Base-by-base conservation (phyloP, 2,329 filamentous ascomycete genomes). In the Neoascochyta sp. region DNA sequence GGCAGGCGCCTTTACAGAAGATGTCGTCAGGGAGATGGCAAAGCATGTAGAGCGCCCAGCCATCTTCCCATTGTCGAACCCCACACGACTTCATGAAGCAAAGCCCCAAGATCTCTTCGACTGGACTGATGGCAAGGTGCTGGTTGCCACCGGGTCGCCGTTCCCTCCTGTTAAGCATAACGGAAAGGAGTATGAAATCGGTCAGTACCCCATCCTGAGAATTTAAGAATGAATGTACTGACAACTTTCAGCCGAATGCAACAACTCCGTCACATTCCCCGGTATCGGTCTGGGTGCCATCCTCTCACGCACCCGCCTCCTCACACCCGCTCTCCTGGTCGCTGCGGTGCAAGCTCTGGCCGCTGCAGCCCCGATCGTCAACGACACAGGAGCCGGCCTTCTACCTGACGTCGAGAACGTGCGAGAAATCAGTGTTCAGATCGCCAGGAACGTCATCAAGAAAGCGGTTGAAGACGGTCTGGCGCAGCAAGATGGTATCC, bases 21-120 rank as follows among this genome's bases (percentile, higher is more conserved):
- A 85, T 2, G 66, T 87, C 16, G 70, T 93, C 8, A 70, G 73
- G 24, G 83, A 83, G 46, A 93, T 94, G 86, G 78, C 81, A 2
- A 70, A 73, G 19, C 76, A 88, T 48, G 76, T 83, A 3, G 71
- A 82, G 0, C 73, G 81, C 1, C 87, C 87, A n/a, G 90, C 94
- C 57, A 83, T 95, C 54, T 78, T 94, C 38, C 88, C 88, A 0
- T 74, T 94, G 2, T 90, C 83, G 3, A 94, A 94, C 59, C 88
- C 88, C 0, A 95, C 87, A 0, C 71, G 77, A 2, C 74, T 94
- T 0, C 86, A 93, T 55, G 88, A 94, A 62, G 88, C 86, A 2
- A 75, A 80, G 6, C 88, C 88, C 0, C 67, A 76, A 10, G 86
- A 94, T 55, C 66, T 95, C 13, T 78, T 82, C 32, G 62, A 76